These are phyloP conservation scores for Colletotrichum tanaceti DNA, from an alignment of 2,329 filamentous ascomycete genomes.

Conservation along the genomic window DNA sequence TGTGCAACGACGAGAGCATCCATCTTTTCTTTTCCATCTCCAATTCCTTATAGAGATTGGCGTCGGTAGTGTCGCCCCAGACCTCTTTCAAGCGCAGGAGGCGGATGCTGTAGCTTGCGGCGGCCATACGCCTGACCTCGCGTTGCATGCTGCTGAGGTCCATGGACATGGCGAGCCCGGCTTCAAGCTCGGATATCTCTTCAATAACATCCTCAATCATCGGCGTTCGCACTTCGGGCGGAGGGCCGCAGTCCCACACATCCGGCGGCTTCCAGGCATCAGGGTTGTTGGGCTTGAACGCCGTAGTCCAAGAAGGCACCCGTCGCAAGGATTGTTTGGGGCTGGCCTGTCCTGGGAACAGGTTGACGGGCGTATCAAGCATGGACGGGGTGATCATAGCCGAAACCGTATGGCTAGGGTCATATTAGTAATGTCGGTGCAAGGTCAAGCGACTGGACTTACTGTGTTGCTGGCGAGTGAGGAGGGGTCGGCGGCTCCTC, in stretches of 20 bases:
- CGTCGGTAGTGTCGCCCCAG: slow-evolving; percentile 58
- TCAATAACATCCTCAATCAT: slow-evolving; percentile 43
- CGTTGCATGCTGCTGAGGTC: slow-evolving; percentile 57
- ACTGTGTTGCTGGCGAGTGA: slow-evolving; percentile 48
- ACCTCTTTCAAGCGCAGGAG: slow-evolving; percentile 66
- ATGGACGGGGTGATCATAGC: not conserved
- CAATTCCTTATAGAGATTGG: slow-evolving; percentile 61
- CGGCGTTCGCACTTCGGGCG: slow-evolving; percentile 42
- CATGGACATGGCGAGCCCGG: slow-evolving; percentile 43
- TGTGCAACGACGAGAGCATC: slow-evolving; percentile 69
- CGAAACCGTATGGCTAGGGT: slow-evolving; percentile 3
- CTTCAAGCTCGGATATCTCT: slow-evolving; percentile 36
- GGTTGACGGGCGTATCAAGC: slow-evolving; percentile 38
- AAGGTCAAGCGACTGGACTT: slow-evolving; percentile 32
- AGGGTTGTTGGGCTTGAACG: slow-evolving; percentile 50
- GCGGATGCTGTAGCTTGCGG: slow-evolving; percentile 62
- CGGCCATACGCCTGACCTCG: slow-evolving; percentile 67
- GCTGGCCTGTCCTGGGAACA: slow-evolving; percentile 33
- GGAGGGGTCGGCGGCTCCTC: slow-evolving; percentile 46
- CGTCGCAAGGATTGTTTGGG: slow-evolving; percentile 25
- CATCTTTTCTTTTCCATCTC: slow-evolving; percentile 69
- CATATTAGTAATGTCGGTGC: slow-evolving; percentile 5
- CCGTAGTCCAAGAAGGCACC: slow-evolving; percentile 41
- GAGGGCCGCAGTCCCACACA: slow-evolving; percentile 54
- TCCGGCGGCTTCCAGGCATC: slow-evolving; percentile 60